Evolutionary conservation across 805 yeast genomes (phyloP).

Genomic region (Wickerhamomyces rabaulensis): DNA sequence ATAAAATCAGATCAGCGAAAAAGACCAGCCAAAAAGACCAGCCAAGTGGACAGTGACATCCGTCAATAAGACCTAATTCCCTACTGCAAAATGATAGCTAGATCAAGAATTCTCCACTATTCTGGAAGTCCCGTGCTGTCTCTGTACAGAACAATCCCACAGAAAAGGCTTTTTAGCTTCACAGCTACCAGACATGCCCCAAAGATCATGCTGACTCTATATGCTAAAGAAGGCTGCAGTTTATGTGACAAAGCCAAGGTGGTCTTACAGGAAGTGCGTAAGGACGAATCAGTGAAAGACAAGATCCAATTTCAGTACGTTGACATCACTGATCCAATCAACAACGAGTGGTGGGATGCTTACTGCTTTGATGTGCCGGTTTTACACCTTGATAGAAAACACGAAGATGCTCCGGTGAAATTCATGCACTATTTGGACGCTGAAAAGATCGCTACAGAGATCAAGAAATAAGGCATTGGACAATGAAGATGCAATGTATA

Average conservation of each 20-base stretch:
- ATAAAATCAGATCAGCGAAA: no score
- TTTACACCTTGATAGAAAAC: slow-evolving; percentile 52
- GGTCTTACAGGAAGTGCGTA: slow-evolving; percentile 40
- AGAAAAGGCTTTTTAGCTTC: slow-evolving; percentile 4
- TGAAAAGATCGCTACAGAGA: slow-evolving; percentile 48
- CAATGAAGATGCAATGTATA: background rate
- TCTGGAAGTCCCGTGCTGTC: background rate
- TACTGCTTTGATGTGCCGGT: slow-evolving; percentile 82
- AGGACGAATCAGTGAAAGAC: slow-evolving; percentile 21
- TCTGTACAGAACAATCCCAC: background rate
- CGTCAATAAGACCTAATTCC: no score
- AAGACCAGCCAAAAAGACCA: no score
- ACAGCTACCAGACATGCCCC: background rate
- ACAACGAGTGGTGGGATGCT: slow-evolving; percentile 61
- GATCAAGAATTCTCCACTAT: background rate
- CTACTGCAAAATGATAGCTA: background rate
- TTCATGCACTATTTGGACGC: slow-evolving; percentile 65
- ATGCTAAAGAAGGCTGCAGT: slow-evolving; percentile 65
- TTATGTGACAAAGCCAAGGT: slow-evolving; percentile 61
- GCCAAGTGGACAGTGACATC: no score
- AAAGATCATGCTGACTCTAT: slow-evolving; percentile 43
- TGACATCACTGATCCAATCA: slow-evolving; percentile 56
- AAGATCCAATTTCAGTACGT: slow-evolving; percentile 35
- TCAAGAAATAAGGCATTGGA: slow-evolving; percentile 21
- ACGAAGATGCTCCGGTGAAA: slow-evolving; percentile 43